Evolutionary conservation across 768 basidiomycete species (phyloP).

Genomic region (Hygrocybe coccinea): DNA sequence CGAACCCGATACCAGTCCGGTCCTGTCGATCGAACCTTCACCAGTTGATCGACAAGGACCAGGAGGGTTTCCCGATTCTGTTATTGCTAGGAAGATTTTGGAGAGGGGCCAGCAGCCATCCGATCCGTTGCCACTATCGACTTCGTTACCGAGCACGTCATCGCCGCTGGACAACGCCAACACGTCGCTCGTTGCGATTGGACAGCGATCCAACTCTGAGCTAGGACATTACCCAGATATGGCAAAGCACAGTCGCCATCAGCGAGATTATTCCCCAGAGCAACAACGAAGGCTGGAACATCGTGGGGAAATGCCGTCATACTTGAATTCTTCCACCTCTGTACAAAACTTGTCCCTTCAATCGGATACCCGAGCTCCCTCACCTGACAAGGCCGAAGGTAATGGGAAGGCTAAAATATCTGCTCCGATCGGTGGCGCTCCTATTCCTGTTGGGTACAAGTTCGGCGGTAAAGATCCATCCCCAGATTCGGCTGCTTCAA

Average conservation of each 20-base stretch:
- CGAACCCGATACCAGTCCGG: conserved; percentile 49
- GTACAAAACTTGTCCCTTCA: conserved; percentile 48
- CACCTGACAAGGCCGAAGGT: conserved; percentile 48
- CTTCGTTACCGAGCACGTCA: conserved; percentile 43
- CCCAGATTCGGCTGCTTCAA: conserved; percentile 33
- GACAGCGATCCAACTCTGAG: conserved; percentile 71
- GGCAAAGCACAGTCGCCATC: conserved; percentile 26
- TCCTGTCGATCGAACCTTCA: conserved; percentile 48
- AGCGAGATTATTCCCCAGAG: conserved; percentile 29
- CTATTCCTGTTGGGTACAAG: conserved; percentile 85
- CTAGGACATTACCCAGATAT: conserved; percentile 76
- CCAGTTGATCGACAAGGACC: conserved; percentile 39
- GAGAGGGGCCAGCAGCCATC: conserved; percentile 43
- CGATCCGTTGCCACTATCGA: conserved; percentile 59
- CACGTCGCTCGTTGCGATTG: conserved; percentile 34
- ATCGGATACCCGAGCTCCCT: conserved; percentile 34
- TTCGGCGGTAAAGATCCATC: conserved; percentile 73
- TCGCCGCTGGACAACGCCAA: conserved; percentile 27
- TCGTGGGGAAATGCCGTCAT: conserved; percentile 56
- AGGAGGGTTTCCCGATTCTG: conserved; percentile 31
- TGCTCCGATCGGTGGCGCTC: conserved; percentile 77
- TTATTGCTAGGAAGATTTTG: conserved; percentile 38
- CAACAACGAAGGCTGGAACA: conserved; percentile 46
- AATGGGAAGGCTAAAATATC: conserved; percentile 80
- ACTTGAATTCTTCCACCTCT: conserved; percentile 45